Base-by-base conservation (phyloP, 139 green algal genomes). In the Closterium sp. region DNA sequence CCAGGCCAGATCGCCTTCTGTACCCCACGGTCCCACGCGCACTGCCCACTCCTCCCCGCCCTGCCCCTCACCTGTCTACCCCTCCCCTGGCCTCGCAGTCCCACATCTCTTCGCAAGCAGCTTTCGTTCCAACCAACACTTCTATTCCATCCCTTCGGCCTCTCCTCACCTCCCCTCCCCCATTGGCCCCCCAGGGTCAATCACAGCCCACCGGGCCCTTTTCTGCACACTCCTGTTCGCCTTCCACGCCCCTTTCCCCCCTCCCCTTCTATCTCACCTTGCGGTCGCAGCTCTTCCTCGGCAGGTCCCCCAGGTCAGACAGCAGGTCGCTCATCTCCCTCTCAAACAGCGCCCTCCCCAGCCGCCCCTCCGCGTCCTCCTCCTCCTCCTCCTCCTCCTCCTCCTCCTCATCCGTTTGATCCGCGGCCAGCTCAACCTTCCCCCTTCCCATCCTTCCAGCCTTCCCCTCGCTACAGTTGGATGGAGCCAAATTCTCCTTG, bases 321-420 rank as follows among this genome's bases (percentile, higher is more conserved):
- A 99, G 93, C 92, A 99, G 96, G 90, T 98, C 96, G 62, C 96
- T 95, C 93, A 99, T 97, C 95, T 99, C 98, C 70, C 94, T 94
- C 94, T 98, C 94, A 94, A 99, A 99, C 70, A 99, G 95, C 62
- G 90, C 31, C 0, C 24, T 28, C 13, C 90, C 90, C 73, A 95
- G 73, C 32, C 27, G 87, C n/a, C 50, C 89, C 24, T 86, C 62
- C 31, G 89, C 73, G 21, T 70, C 85, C 6, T 87, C 28, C 21
- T 31, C 85, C 19, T 24, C 85, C 85, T 87, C 73, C 24, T 6
- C 22, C 62, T 79, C 62, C 2, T 87, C 17, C 62, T 79, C 62
- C 62, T 79, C 62, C 13, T 73, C 50, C 24, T 73, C 50, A 17
- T 79, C 62, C 1, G 5, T 79, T 0, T 79, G 17, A 79, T 79